Conservation (phyloP, 1,139 yeast genomes). For the Candida neerlandica region DNA sequence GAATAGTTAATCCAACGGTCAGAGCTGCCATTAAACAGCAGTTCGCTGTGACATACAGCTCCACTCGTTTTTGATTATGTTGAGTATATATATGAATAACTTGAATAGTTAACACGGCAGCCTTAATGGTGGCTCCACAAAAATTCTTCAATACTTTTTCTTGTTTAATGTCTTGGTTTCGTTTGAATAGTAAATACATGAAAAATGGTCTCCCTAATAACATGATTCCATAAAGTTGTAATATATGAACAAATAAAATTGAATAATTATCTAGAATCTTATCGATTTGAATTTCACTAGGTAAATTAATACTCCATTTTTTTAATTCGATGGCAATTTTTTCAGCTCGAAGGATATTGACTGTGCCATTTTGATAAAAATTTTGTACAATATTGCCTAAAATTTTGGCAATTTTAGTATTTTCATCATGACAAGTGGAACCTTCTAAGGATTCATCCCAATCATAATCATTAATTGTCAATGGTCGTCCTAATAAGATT, state of each 20-base stretch:
- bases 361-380: conserved; percentile 27
- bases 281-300: conserved; percentile 26
- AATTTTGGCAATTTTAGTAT: conserved; percentile 18
- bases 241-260: conserved; percentile 36
- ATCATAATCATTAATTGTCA: conserved; percentile 39
- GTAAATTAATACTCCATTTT: conserved; percentile 34
- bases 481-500: conserved; percentile 42
- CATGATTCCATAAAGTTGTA: conserved; percentile 42
- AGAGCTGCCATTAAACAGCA: conserved; percentile 19
- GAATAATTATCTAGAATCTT: conserved; percentile 22
- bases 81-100: conserved; percentile 17
- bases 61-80: conserved; percentile 16
- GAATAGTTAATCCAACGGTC: conserved; percentile 16
- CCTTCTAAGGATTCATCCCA: conserved; percentile 36
- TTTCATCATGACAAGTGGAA: conserved; percentile 4
- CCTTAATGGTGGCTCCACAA: conserved; percentile 19
- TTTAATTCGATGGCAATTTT: conserved; percentile 38
- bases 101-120: conserved; percentile 20
- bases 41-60: conserved; percentile 16
- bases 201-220: conserved; percentile 47
- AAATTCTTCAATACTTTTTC: conserved; percentile 18
- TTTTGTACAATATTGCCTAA: conserved; percentile 34
- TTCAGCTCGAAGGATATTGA: conserved; percentile 35
- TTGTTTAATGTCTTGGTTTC: conserved; percentile 11
- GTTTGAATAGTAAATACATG: conserved; percentile 23